A percentile compares a stretch with the other conserved stretches of the same genome.
These are phyloP conservation scores for Fusarium sp. DNA, from an alignment of 2,329 filamentous ascomycete species.

Conservation along the genomic window DNA sequence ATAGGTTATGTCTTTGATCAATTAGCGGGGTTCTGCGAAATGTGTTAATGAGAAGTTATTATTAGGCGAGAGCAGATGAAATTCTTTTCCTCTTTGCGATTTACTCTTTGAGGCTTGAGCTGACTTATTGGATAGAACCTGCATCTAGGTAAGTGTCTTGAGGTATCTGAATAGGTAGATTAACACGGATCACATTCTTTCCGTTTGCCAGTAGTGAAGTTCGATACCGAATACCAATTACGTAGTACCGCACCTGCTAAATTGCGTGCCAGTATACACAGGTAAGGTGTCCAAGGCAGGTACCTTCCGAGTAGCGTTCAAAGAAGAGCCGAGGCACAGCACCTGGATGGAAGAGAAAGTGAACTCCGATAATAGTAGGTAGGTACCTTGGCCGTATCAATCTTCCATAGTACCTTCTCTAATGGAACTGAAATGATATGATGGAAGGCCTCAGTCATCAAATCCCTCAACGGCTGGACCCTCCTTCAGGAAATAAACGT, in stretches of 20 bases:
- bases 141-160: background rate
- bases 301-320: background rate
- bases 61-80: conserved; percentile 5
- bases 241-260: background rate
- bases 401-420: background rate
- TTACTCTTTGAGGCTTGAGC: background rate
- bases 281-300: background rate
- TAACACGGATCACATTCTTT: background rate
- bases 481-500: conserved; percentile 11
- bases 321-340: background rate
- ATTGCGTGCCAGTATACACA: background rate
- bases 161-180: background rate
- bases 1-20: background rate
- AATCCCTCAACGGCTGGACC: background rate
- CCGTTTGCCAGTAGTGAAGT: background rate
- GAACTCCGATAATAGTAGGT: background rate
- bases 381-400: background rate
- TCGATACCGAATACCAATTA: background rate
- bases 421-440: background rate
- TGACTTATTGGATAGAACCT: background rate
- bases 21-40: background rate
- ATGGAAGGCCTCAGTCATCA: conserved; percentile 19
- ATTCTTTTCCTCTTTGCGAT: background rate
- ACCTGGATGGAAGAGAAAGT: background rate
- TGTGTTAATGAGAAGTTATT: conserved; percentile 16